Evolutionary conservation across 768 basidiomycete species (phyloP).

Genomic region (Postia placenta): DNA sequence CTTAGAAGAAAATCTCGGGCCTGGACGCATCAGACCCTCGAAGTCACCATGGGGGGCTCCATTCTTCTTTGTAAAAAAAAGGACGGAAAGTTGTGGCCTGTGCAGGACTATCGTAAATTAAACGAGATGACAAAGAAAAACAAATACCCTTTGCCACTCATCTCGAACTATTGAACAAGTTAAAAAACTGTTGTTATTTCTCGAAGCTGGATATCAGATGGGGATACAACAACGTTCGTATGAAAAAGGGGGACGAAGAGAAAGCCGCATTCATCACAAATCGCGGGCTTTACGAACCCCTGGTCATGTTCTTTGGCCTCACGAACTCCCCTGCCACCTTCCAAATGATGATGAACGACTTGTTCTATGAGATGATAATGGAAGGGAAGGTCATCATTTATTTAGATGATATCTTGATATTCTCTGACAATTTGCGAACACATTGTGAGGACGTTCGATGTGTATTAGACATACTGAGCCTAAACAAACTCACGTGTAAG

Average conservation of each 20-base stretch:
- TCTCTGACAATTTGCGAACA: slow-evolving; percentile 12
- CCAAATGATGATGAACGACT: slow-evolving; percentile 14
- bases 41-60: slow-evolving; percentile 18
- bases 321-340: slow-evolving; percentile 14
- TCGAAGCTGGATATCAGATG: slow-evolving; percentile 25
- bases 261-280: slow-evolving; percentile 24
- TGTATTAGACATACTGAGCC: slow-evolving; percentile 21
- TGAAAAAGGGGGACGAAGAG: slow-evolving; percentile 17
- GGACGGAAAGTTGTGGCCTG: slow-evolving; percentile 18
- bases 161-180: slow-evolving; percentile 19
- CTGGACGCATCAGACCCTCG: slow-evolving; percentile 16
- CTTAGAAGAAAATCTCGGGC: slow-evolving; percentile 17
- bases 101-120: slow-evolving; percentile 22
- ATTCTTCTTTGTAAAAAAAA: slow-evolving; percentile 28
- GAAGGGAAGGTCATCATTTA: slow-evolving; percentile 19
- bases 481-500: slow-evolving; percentile 24
- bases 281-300: slow-evolving; percentile 22
- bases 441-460: slow-evolving; percentile 12
- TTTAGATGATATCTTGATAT: slow-evolving; percentile 17
- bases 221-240: slow-evolving; percentile 28
- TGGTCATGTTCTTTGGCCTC: slow-evolving; percentile 30
- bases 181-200: slow-evolving; percentile 18
- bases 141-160: slow-evolving; percentile 28
- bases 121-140: slow-evolving; percentile 31
- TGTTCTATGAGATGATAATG: slow-evolving; percentile 7